phyloP scores from a whole-genome alignment of 306 rosid species.

The Casuarina equisetifolia region DNA sequence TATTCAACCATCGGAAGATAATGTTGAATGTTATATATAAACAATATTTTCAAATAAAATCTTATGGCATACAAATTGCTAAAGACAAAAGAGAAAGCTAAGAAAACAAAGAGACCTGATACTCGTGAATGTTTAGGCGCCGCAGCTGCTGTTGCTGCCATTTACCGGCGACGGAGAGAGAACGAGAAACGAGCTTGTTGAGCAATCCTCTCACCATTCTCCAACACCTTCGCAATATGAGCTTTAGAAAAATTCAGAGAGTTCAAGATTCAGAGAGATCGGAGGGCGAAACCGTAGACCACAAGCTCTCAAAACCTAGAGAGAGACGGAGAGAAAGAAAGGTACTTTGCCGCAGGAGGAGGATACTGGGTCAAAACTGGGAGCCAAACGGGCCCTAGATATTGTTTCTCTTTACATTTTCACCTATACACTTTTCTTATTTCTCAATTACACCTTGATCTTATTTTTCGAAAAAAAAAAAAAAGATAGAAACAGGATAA shows the following conservation, averaged over 20 bases:
- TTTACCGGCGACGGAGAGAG: constrained; percentile 88
- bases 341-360: constrained; percentile 19
- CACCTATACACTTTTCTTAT: not conserved
- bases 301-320: not conserved
- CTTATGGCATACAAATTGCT: too few relatives aligned
- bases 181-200: constrained; percentile 77
- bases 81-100: not conserved
- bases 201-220: constrained; percentile 81
- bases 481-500: too few relatives aligned
- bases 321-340: constrained; percentile 4
- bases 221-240: not conserved
- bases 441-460: not conserved
- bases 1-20: too few relatives aligned
- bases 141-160: constrained; percentile 99
- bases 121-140: constrained; percentile 97
- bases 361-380: constrained; percentile 25
- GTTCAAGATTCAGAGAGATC: not conserved
- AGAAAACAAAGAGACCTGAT: constrained; percentile 55
- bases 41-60: too few relatives aligned
- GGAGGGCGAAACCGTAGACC: not conserved
- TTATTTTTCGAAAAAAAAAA: too few relatives aligned
- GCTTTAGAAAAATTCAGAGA: not conserved
- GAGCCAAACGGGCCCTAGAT: constrained; percentile 39
- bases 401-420: not conserved
- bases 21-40: too few relatives aligned